Evolutionary conservation across 2,329 filamentous ascomycete genomes (phyloP), one percentile per base, ranked within the genome.

Genomic region (Bipolaris sorokiniana): DNA sequence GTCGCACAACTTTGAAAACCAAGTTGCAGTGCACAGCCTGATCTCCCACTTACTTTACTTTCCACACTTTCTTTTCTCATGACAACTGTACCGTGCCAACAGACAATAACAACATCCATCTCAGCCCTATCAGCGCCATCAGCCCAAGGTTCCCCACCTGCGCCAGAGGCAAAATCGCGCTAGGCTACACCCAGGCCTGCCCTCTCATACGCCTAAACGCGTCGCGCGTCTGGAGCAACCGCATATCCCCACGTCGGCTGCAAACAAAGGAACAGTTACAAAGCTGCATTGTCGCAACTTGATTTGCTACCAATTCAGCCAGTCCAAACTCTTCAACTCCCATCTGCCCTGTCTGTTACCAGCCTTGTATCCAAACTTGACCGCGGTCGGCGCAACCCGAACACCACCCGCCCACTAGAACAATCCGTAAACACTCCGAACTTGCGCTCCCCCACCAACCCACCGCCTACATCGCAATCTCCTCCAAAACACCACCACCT

Each of bases 211-310:
- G 45, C 31, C 57, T 45, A 31, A 42, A 59, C 65, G 67, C 64
- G 65, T 56, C 51, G 46, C 64, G 63, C 65, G 55, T 61, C 61
- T 55, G 28, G 58, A 61, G 54, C 56, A 56, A 48, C 47, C 41
- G 54, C 50, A 50, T 51, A 57, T 45, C 59, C 45, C 37, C 49
- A 49, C 54, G 42, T 57, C 44, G 51, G 46, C 55, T 41, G 50
- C 59, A 49, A 58, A 63, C 31, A 62, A 57, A 55, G 26, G 44
- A 48, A 38, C 22, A 23, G 23, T 10, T 5, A 13, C 36, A 49
- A 33, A 36, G 37, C 31, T 3, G 37, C 3, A 52, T 59, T 46
- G 40, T 57, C 46, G 34, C 53, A 59, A 28, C 47, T 34, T 45
- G 38, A 55, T 36, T 15, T 41, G n/a, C 7, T 1, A 4, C 33